A percentile compares a stretch with the other conserved stretches of the same genome.
Conservation (phyloP, 2,329 filamentous ascomycete genomes). For the Colletotrichum theobromicola region DNA sequence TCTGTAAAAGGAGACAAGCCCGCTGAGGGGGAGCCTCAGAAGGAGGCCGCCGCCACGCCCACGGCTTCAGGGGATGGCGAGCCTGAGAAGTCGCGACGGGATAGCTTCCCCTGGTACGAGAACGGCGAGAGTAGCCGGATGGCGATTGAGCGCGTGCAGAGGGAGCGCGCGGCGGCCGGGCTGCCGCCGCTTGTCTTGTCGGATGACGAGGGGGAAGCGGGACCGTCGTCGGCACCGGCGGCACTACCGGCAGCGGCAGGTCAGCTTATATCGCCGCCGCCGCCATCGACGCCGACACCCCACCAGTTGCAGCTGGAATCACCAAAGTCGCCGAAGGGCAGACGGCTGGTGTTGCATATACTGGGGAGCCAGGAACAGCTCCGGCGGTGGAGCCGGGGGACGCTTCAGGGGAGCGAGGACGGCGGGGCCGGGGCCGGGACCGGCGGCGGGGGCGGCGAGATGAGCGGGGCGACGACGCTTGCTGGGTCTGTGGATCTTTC, state of each 20-base stretch:
- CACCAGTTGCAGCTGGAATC: neutral
- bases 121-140: neutral
- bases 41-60: no score
- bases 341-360: neutral
- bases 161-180: neutral
- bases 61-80: neutral
- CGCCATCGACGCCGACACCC: neutral
- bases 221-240: neutral
- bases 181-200: neutral
- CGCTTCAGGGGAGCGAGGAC: neutral
- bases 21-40: neutral
- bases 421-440: no score
- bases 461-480: neutral
- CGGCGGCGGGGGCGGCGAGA: neutral
- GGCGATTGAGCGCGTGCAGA: neutral
- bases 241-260: neutral
- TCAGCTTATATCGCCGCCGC: neutral
- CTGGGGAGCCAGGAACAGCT: neutral
- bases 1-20: neutral
- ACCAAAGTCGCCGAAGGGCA: no score
- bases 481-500: no score
- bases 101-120: neutral
- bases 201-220: neutral
- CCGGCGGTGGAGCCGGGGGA: neutral
- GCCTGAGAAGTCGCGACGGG: fast-evolving